A percentile compares a stretch with the other conserved stretches of the same genome.
Evolutionary conservation across 2,329 filamentous ascomycete genomes (phyloP).

Genomic region (Xylariaceae sp.): DNA sequence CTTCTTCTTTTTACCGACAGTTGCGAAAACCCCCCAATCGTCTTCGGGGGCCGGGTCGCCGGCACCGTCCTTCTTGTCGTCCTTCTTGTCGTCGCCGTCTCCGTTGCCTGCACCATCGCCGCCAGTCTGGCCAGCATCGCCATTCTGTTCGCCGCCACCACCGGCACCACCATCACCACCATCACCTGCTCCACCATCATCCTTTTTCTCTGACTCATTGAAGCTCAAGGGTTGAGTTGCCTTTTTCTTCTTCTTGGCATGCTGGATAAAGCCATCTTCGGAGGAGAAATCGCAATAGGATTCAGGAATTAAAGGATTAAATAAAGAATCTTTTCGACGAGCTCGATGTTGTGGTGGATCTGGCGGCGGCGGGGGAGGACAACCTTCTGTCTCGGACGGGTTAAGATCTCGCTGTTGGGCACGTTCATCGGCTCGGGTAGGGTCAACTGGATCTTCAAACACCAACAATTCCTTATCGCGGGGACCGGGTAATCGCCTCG

Average conservation of each 20-base stretch:
- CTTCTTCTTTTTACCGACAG: conserved; percentile 59
- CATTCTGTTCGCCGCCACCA: conserved; percentile 44
- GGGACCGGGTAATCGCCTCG: conserved; percentile 34
- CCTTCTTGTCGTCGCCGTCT: conserved; percentile 42
- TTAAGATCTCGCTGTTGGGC: conserved; percentile 40
- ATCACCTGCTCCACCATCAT: conserved; percentile 45
- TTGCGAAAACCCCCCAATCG: conserved; percentile 56
- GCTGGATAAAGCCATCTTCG: conserved; percentile 60
- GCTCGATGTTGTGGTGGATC: conserved; percentile 34
- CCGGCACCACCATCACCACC: conserved; percentile 36
- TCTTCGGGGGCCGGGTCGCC: conserved; percentile 39
- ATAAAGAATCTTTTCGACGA: conserved; percentile 44
- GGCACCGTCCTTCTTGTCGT: conserved; percentile 46
- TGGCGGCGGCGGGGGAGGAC: conserved; percentile 32
- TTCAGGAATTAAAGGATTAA: conserved; percentile 54
- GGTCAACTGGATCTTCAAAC: conserved; percentile 30
- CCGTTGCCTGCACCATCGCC: conserved; percentile 42
- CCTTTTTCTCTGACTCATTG: conserved; percentile 44
- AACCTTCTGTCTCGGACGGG: conserved; percentile 31
- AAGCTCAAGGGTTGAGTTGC: conserved; percentile 23
- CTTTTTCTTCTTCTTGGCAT: conserved; percentile 57
- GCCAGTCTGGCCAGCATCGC: conserved; percentile 42
- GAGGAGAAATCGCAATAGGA: conserved; percentile 64
- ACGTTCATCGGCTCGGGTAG: conserved; percentile 28
- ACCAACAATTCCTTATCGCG: conserved; percentile 29